Evolutionary conservation across 345 rosid genomes (phyloP), one percentile per base, ranked within the genome.

Genomic region (Cardamine resedifolia): DNA sequence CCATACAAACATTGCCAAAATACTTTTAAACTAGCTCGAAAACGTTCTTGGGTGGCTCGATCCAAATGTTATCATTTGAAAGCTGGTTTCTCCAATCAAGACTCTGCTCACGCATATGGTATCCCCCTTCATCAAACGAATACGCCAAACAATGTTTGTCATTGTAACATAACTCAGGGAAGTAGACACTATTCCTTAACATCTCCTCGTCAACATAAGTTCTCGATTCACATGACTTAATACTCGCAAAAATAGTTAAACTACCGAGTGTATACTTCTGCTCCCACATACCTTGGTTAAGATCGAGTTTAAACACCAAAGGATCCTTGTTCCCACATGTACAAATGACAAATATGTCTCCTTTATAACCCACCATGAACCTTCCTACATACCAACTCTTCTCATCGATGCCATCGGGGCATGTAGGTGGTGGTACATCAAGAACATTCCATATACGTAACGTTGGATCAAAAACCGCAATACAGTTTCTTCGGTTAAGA

Each of bases 221-320:
- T 45, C 24, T 75, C 6, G 69, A 43, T 60, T 60, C 63, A 60
- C 78, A 67, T 6, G 78, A 68, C 41, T 2, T 68, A n/a, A 15
- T 16, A 31, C 63, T 60, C 73, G 0, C 63, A 67, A 75, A 75
- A 7, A 51, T 30, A 18, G 63, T 41, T 34, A 75, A 51, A 51
- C 78, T 44, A 51, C 68, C 57, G 1, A 75, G 53, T 51, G 57
- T 60, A 10, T 21, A 56, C 56, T 59, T 59, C 36, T 58, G 33
- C 49, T 51, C 69, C 78, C 78, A 67, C 31, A 68, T 28, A 68
- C 68, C 36, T 16, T 16, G 38, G 0, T 38, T 14, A 21, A 51
- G 68, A 68, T 75, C 31, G 57, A 75, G 68, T 31, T 60, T 14
- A 75, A 75, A 75, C 68, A 75, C 56, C 36, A 75, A 30, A 30